Base-by-base conservation (phyloP, 257 asterid species). In the Cruciata laevipes region DNA sequence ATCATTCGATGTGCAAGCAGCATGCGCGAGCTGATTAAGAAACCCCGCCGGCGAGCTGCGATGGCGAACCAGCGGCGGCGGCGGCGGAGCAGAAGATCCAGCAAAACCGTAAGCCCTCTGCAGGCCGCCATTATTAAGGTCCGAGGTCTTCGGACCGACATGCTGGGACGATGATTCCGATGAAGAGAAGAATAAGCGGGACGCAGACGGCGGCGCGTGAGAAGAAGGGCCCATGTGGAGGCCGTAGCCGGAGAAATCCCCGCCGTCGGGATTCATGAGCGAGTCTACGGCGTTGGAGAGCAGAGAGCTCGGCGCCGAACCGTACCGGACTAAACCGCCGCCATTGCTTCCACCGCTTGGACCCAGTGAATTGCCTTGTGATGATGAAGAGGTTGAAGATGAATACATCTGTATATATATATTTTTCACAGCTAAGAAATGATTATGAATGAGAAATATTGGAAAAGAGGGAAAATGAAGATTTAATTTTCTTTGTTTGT, bases 31-130 rank as follows among this genome's bases (percentile, higher is more conserved):
- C 31, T 89, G 91, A 53, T 85, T 84, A 37, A 84, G 94, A 73
- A 91, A 85, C 18, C 91, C 91, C 49, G 95, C 90, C 0, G 98
- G 95, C 6, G 86, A 89, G 75, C 91, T 89, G 56, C 91, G 84
- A 7, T 89, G 96, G 47, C 98, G 82, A 49, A 83, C 74, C 83
- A 89, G 60, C 10, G 86, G 47, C 66, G 66, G 42, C 42, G 32
- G 40, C 63, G 63, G 68, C 35, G 92, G 64, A 10, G 76, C 20
- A 27, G 85, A 20, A 18, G 16, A 65, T 10, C 71, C 70, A n/a
- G 70, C 47, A 16, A 31, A 59, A 10, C 71, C 74, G 25, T 72
- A 78, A 47, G 89, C 68, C 65, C 82, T 74, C 62, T 83, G 89
- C 61, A 82, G 60, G 21, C 81, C 83, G 24, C 74, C 71, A 24